Percentiles rank a stretch among this genome's conserved stretches.
These are phyloP conservation scores for Chaetoceros tenuissimus DNA, from an alignment of 108 stramenopile species.

Conservation along the genomic window DNA sequence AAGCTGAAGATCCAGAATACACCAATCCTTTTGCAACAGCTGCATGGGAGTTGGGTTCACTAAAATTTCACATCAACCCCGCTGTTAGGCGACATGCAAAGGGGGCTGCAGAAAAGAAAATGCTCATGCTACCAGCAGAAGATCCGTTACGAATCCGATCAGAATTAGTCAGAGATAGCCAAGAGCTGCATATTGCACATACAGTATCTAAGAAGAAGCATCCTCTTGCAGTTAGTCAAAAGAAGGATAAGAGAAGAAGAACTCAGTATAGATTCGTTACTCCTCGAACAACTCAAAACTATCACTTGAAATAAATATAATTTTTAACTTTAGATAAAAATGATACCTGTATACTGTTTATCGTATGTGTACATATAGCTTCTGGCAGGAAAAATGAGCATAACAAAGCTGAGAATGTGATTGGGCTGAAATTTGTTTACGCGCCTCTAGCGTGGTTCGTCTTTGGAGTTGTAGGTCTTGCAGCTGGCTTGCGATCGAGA, in stretches of 20 bases:
- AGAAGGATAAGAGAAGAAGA: slow-evolving; percentile 4
- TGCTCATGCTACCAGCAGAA: slow-evolving; percentile 67
- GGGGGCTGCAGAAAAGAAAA: slow-evolving; percentile 35
- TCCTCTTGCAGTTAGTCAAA: slow-evolving; percentile 22
- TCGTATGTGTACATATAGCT: too few relatives aligned
- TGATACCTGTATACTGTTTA: too few relatives aligned
- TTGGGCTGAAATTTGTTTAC: too few relatives aligned
- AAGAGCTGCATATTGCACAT: slow-evolving; percentile 47
- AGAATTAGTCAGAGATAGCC: slow-evolving; percentile 26
- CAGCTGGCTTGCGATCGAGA: too few relatives aligned
- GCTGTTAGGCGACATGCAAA: slow-evolving; percentile 39
- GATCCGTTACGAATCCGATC: slow-evolving; percentile 36
- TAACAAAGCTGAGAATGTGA: too few relatives aligned
- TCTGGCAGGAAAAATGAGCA: too few relatives aligned
- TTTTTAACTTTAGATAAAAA: background rate
- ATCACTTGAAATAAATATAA: slow-evolving; percentile 20
- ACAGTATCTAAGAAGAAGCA: slow-evolving; percentile 42
- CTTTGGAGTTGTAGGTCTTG: too few relatives aligned
- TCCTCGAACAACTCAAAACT: slow-evolving; percentile 33
- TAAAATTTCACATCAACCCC: slow-evolving; percentile 64
- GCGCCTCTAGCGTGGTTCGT: too few relatives aligned
- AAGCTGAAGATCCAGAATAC: slow-evolving; percentile 72
- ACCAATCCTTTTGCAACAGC: slow-evolving; percentile 75
- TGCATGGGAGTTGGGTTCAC: slow-evolving; percentile 64
- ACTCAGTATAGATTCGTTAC: slow-evolving; percentile 48